Evolutionary conservation across 2,329 filamentous ascomycete species (phyloP), one percentile per base, ranked within the genome.

Genomic region (Ascomycota sp.): DNA sequence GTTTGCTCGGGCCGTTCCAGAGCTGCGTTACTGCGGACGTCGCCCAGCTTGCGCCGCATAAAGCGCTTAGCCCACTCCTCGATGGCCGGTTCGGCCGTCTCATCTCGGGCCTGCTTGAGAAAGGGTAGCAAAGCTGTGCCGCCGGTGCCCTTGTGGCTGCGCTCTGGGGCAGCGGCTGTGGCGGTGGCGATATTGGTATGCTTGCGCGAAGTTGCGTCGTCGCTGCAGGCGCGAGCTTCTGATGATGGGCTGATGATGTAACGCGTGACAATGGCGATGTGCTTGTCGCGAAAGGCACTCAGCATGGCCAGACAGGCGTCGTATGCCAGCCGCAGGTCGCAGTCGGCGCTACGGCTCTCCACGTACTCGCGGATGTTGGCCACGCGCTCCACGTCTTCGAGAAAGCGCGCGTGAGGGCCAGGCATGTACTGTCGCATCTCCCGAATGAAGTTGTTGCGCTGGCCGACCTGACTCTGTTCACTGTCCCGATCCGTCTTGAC

Each of bases 401-500:
- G 63, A 55, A 98, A 98, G 25, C 79, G 74, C 4, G 83, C 77
- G 46, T 98, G 89, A 0, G 78, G 70, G 1, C 83, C 86, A 0
- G 89, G 89, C 89, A 98, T 98, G 55, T 98, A 98, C 27, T 69
- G 69, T 34, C 86, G 77, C 89, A 98, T 98, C 39, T 98, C 89
- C 45, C 79, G 72, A 46, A 98, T 86, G 56, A 98, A 98, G 44
- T 89, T 91, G 55, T 93, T 31, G 56, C 55, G 38, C 33, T 46
- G 33, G 25, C 43, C 36, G 30, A 36, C 57, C 42, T 43, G 43
- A 6, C 46, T 41, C 26, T 65, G 63, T 30, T 28, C 59, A 58
- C 23, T 8, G 19, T 61, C 61, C 4, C 52, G 51, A 17, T 57
- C 55, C 9, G 56, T 51, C 2, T 53, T 45, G 11, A 51, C 42